These are phyloP conservation scores for Trifolium fragiferum DNA, from an alignment of 306 rosid genomes.

Conservation along the genomic window DNA sequence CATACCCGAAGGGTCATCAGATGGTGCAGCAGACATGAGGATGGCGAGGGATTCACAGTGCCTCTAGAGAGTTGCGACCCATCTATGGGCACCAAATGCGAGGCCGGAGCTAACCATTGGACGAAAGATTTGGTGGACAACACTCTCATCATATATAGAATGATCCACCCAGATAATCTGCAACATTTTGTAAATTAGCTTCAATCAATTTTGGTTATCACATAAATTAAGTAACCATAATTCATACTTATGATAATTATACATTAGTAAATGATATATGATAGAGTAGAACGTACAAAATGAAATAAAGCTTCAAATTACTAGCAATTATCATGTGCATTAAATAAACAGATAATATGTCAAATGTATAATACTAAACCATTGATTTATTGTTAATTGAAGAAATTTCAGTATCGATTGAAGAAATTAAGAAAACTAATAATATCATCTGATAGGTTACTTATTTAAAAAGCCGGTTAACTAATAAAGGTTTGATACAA, in stretches of 20 bases:
- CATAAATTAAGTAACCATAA: neutral
- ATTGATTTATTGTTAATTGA: neutral
- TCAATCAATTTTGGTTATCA: neutral
- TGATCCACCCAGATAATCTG: slow-evolving; percentile 96
- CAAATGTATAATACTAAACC: neutral
- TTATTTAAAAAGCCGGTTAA: too few relatives aligned
- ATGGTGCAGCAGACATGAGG: slow-evolving; percentile 48
- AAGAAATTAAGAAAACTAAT: too few relatives aligned
- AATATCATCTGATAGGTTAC: too few relatives aligned
- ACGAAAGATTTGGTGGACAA: slow-evolving; percentile 64
- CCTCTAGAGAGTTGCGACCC: slow-evolving; percentile 87
- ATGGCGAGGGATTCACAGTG: slow-evolving; percentile 68
- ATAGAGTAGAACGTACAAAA: neutral
- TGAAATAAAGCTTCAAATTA: slow-evolving; percentile 15
- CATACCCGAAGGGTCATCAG: slow-evolving; percentile 65
- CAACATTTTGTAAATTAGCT: slow-evolving; percentile 33
- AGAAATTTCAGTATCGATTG: too few relatives aligned
- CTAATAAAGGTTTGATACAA: too few relatives aligned
- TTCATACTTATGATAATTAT: too few relatives aligned
- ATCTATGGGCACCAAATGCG: slow-evolving; percentile 85
- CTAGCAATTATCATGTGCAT: too few relatives aligned
- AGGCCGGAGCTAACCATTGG: slow-evolving; percentile 60
- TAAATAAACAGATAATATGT: too few relatives aligned
- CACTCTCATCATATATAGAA: slow-evolving; percentile 71
- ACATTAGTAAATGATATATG: too few relatives aligned